Evolutionary conservation across 2,329 filamentous ascomycete genomes (phyloP), one percentile per base, ranked within the genome.

Genomic region (Aspergillus sp.): DNA sequence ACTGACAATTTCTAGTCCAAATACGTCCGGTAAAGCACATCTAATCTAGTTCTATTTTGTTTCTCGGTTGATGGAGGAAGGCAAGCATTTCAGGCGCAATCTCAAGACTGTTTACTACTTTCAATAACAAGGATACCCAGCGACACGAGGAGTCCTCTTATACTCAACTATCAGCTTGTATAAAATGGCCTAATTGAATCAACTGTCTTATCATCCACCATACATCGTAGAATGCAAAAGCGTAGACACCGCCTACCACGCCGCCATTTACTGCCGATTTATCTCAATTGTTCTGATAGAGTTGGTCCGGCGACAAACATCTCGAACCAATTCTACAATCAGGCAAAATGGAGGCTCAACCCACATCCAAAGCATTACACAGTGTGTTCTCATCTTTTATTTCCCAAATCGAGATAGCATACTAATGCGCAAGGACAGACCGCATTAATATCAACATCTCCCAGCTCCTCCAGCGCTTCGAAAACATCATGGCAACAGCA

Each of bases 401-500:
- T 10, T 1, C 4, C 12, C 12, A 13, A 44, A 7, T 13, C 33
- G 19, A 32, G 1, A 12, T 12, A 7, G 30, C 3, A 47, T 32
- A 25, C 33, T 19, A 45, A 44, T 9, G 17, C 39, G 43, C 22
- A n/a, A n/a, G 22, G 5, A 17, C 53, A 75, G 73, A 66, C 47
- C 72, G 72, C 49, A 70, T 74, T 55, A 70, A 71, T 51, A 60
- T 61, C 48, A 63, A 75, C 51, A 63, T 75, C 50, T 65, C 69
- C 15, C 69, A 73, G 50, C 61, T 76, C 27, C 63, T 80, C 17
- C 74, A 76, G 55, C 74, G 75, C 32, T 81, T 79, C 58, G 73
- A 80, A 50, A 77, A 76, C 38, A 75, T 82, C 44, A 70, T 82
- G 56, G 71, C 73, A 5, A 74, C 76, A 37, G 74, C 78, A 7